These are phyloP conservation scores for Cichorium intybus DNA, from an alignment of 140 eudicot genomes.

Conservation along the genomic window DNA sequence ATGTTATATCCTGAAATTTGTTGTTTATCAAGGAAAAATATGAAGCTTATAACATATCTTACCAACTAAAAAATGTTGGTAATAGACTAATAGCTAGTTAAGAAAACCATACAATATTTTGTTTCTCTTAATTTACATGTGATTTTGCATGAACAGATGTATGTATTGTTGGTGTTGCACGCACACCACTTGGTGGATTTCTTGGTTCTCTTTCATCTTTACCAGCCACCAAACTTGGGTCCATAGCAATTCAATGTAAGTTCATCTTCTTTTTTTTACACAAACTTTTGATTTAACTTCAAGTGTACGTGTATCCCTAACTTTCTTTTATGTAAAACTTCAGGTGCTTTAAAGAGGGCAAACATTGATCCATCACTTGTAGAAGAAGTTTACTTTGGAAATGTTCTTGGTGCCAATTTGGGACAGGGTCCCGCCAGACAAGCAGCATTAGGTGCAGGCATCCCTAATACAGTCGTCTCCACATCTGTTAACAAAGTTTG, in stretches of 20 bases:
- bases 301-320: no score
- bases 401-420: constrained; percentile 91
- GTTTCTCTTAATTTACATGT: constrained; percentile 8
- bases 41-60: not conserved
- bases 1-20: constrained; percentile 10
- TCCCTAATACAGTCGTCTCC: constrained; percentile 74
- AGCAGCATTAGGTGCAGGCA: constrained; percentile 96
- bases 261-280: not conserved
- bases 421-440: constrained; percentile 99
- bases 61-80: constrained; percentile 4
- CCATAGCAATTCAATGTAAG: constrained; percentile 83
- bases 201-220: constrained; percentile 84
- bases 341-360: constrained; percentile 90
- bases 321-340: constrained; percentile 20
- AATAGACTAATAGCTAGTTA: constrained; percentile 5
- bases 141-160: constrained; percentile 57
- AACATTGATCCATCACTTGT: constrained; percentile 92
- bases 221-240: constrained; percentile 90
- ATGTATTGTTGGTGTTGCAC: constrained; percentile 95
- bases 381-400: constrained; percentile 85
- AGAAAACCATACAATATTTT: not conserved
- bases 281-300: not conserved
- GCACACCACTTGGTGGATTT: constrained; percentile 97
- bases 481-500: constrained; percentile 96
- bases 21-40: constrained; percentile 1